Percentiles rank a stretch among this genome's conserved stretches.
Evolutionary conservation across 768 basidiomycete species (phyloP).

Genomic region (Serendipita sp.): DNA sequence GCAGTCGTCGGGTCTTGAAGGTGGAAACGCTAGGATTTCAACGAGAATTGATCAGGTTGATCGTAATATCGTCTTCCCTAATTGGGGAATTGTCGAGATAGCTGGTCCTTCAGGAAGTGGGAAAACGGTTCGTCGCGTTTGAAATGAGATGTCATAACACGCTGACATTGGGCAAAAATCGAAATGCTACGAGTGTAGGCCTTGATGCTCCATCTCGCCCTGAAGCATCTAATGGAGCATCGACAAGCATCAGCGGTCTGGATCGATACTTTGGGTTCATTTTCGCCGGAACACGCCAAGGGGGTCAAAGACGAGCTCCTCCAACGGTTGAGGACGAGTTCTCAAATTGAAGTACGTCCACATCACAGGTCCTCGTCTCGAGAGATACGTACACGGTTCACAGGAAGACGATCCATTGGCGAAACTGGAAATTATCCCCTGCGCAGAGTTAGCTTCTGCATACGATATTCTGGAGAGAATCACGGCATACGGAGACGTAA

Average conservation of each 20-base stretch:
- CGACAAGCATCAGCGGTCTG: constrained; percentile 34
- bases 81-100: constrained; percentile 43
- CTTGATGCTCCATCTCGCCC: constrained; percentile 41
- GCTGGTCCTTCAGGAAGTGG: constrained; percentile 51
- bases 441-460: constrained; percentile 42
- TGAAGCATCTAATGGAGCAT: constrained; percentile 33
- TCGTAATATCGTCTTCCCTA: background rate
- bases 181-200: constrained; percentile 26
- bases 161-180: too few species aligned
- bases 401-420: constrained; percentile 27
- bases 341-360: too few species aligned
- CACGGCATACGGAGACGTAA: constrained; percentile 19
- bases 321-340: too few species aligned
- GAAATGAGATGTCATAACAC: background rate
- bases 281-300: constrained; percentile 35
- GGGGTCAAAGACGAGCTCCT: constrained; percentile 19
- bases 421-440: constrained; percentile 40
- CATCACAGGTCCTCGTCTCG: constrained; percentile 14
- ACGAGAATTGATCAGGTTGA: background rate
- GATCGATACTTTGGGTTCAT: constrained; percentile 60
- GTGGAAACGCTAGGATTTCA: background rate
- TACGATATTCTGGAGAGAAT: constrained; percentile 35
- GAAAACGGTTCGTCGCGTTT: constrained; percentile 46
- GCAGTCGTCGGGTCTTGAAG: background rate
- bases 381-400: constrained; percentile 17